Base-by-base conservation (phyloP, 495 filamentous ascomycete species). In the Trichoderma erinaceum region DNA sequence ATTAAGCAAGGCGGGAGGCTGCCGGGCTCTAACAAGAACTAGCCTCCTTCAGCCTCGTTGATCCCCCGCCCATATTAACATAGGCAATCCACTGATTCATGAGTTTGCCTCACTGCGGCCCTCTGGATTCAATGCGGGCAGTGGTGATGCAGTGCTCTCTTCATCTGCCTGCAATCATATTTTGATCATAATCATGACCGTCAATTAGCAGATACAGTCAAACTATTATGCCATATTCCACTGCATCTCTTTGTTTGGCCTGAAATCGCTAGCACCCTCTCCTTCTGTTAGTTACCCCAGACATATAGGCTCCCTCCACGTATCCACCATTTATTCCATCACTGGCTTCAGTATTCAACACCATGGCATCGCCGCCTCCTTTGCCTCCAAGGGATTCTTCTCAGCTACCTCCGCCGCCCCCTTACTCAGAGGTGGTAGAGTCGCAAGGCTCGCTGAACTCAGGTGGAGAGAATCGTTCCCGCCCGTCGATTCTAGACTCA, bases 381-480 rank as follows among this genome's bases (percentile, higher is more conserved):
- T 21, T 61, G 11, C 56, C 56, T 16, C 23, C 27, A 4, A 15
- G 56, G 16, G 23, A 18, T 5, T 1, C 29, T 32, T 32, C 56
- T 18, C 56, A 13, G n/a, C n/a, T 32, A 13, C 27, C 56, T 35
- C 56, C 56, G 13, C 56, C 56, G 29, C 56, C 56, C 16, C 56
- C 56, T 25, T 61, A 61, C 16, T 61, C 56, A 1, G 27, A 12
- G 10, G 27, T 32, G 56, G 56, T 32, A 2, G 25, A 61, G 25
- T 32, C 56, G 0, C 56, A 21, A 11, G 16, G 10, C 25, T 61
- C 23, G 8, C 25, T 18, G 10, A 25, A 23, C 25, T 61, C 56
- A 21, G 21, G 27, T 1, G 50, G 23, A 15, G 32, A 76, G 50
- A 58, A 23, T 58, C 50, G 16, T 25, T 11, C 16, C 29, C 2